Evolutionary conservation across 495 filamentous ascomycete genomes (phyloP).

Genomic region (Sabuloglossum arenarium): DNA sequence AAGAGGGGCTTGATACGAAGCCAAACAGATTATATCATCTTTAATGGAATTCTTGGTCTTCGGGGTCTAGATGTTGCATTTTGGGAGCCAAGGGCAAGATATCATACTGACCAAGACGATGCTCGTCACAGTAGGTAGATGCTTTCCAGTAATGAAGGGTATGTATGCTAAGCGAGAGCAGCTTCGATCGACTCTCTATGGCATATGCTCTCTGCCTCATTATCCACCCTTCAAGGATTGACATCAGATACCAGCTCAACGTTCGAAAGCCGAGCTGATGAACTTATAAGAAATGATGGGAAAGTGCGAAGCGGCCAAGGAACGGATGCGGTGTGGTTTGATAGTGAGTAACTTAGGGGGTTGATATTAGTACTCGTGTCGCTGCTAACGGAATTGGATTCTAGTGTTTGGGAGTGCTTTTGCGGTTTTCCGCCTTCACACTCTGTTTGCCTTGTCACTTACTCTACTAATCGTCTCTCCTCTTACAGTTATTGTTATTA

Average conservation of each 20-base stretch:
- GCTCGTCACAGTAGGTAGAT: conserved; percentile 33
- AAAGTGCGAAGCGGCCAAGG: conserved; percentile 48
- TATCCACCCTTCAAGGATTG: conserved; percentile 48
- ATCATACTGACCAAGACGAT: conserved; percentile 86
- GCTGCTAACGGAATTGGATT: background rate
- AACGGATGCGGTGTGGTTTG: conserved; percentile 73
- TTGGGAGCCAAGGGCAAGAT: conserved; percentile 61
- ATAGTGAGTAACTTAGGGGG: conserved; percentile 18
- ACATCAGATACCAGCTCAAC: conserved; percentile 44
- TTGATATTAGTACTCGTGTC: background rate
- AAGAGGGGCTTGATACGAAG: conserved; percentile 53
- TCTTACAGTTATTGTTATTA: conserved; percentile 42
- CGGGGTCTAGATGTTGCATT: conserved; percentile 88
- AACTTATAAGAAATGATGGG: conserved; percentile 22
- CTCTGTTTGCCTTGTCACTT: conserved; percentile 73
- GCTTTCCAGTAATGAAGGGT: conserved; percentile 2
- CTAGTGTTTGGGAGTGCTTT: conserved; percentile 56
- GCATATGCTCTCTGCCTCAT: conserved; percentile 79
- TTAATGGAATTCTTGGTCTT: conserved; percentile 58
- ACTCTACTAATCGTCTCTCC: conserved; percentile 61
- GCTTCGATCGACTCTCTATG: conserved; percentile 53
- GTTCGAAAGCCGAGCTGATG: conserved; percentile 31
- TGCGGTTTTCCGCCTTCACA: conserved; percentile 56
- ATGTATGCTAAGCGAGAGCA: background rate
- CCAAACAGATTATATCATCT: conserved; percentile 78